Percentiles rank a stretch among this genome's conserved stretches.
These are phyloP conservation scores for Crucihimalaya himalaica DNA, from an alignment of 345 rosid species.

Conservation along the genomic window DNA sequence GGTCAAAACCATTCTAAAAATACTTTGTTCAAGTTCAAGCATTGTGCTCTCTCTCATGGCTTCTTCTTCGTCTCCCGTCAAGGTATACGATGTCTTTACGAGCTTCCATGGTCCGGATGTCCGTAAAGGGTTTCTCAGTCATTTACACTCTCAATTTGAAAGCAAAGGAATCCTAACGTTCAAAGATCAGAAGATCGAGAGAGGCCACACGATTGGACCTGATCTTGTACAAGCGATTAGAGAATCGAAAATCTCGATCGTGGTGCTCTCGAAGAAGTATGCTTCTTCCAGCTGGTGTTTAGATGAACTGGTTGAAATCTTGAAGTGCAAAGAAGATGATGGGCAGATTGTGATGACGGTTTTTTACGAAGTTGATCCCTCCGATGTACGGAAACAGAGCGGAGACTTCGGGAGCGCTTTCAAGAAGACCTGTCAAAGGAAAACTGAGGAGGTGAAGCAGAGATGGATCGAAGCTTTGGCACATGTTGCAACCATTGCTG, in stretches of 20 bases:
- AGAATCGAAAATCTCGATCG: background rate
- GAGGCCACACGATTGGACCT: background rate
- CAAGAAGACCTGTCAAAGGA: background rate
- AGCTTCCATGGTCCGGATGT: constrained; percentile 22
- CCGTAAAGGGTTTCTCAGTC: background rate
- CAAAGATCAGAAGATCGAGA: background rate
- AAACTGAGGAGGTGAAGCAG: background rate
- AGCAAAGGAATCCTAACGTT: background rate
- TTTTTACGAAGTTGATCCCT: background rate
- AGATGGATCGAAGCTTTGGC: background rate
- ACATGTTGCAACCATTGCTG: background rate
- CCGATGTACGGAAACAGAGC: background rate
- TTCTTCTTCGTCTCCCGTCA: background rate
- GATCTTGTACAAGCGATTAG: background rate
- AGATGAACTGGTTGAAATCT: background rate
- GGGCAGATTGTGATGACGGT: background rate
- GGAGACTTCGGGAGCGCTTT: background rate
- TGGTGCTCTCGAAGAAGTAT: no score
- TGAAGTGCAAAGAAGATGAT: background rate
- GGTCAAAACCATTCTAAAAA: no score
- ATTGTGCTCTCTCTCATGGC: background rate
- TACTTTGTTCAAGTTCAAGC: background rate
- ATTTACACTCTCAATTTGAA: background rate
- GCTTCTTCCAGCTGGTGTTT: constrained; percentile 1
- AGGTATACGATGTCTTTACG: constrained; percentile 10